Evolutionary conservation across 345 rosid species (phyloP), one percentile per base, ranked within the genome.

Genomic region (Triadica sebifera): DNA sequence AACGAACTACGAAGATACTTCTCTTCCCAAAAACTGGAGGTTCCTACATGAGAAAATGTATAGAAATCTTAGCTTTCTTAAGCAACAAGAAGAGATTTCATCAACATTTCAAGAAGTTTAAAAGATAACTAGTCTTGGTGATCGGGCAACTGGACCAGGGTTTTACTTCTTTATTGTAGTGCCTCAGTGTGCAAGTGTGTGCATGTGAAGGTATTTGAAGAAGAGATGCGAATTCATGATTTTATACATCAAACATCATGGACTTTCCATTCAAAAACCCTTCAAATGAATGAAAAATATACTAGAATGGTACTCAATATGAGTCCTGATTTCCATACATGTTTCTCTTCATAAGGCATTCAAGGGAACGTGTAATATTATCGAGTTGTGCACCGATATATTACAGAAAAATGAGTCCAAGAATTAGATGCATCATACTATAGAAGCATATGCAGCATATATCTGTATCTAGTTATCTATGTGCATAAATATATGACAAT

Each of bases 11-110:
- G 77, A 92, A 94, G 68, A 92, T 78, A 67, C 90, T 91, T 73
- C 81, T 84, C 90, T 94, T 92, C 79, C 98, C 97, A 61, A 92
- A 92, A 67, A 94, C 92, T 41, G 98, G 98, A 76, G 97, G 97
- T 73, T 89, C 98, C 99, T 95, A 91, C 57, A 52, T 20, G 72
- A 73, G 39, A 74, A 69, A 39, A 75, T 34, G 70, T 56, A 67
- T 51, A 71, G 47, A 65, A 56, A 10, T 19, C 11, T 24, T 64
- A 58, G 50, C 53, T 25, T 57, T 58, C 38, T 46, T 11, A 29
- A 29, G 53, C 19, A 79, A 69, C 24, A 73, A 74, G 34, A 16
- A 13, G 41, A 47, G 20, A 7, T 70, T 56, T 29, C 38, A 29
- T 39, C 15, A 6, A 43, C 45, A 22, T 57, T 62, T 64, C 12